Conservation (phyloP, 2,329 filamentous ascomycete species). For the Cladosporium sp. region DNA sequence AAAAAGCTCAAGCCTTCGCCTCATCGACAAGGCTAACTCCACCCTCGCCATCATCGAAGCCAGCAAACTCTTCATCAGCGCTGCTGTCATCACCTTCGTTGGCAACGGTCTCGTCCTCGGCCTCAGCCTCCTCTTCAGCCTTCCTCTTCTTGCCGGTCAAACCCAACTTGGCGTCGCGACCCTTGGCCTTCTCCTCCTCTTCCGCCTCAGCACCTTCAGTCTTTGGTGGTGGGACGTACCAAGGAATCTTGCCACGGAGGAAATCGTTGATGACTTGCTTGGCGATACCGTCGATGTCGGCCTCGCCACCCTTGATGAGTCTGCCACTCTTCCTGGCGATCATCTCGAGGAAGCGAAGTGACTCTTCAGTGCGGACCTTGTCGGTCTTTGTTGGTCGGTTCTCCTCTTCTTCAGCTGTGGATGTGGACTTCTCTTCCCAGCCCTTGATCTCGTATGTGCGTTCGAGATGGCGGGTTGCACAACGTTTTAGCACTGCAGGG, state of each 20-base stretch:
- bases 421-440: constrained; percentile 48
- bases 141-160: constrained; percentile 83
- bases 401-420: constrained; percentile 24
- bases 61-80: constrained; percentile 30
- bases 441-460: constrained; percentile 87
- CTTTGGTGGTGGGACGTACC: constrained; percentile 81
- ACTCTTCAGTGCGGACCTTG: constrained; percentile 52
- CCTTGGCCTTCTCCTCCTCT: constrained; percentile 58
- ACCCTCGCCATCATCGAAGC: constrained; percentile 31
- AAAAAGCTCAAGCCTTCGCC: constrained; percentile 14
- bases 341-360: constrained; percentile 81
- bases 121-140: constrained; percentile 46
- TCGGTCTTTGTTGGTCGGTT: constrained; percentile 30
- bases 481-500: constrained; percentile 73
- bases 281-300: constrained; percentile 90
- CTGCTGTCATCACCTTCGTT: constrained; percentile 25
- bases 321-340: constrained; percentile 85
- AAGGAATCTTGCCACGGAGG: constrained; percentile 89
- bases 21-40: constrained; percentile 21
- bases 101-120: constrained; percentile 24
- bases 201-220: constrained; percentile 52
- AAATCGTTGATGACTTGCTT: constrained; percentile 98
- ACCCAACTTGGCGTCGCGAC: constrained; percentile 75
- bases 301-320: constrained; percentile 87
- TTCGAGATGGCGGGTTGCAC: constrained; percentile 85